Base-by-base conservation (phyloP, 352 stramenopile genomes). In the Globisporangium cederbergense region DNA sequence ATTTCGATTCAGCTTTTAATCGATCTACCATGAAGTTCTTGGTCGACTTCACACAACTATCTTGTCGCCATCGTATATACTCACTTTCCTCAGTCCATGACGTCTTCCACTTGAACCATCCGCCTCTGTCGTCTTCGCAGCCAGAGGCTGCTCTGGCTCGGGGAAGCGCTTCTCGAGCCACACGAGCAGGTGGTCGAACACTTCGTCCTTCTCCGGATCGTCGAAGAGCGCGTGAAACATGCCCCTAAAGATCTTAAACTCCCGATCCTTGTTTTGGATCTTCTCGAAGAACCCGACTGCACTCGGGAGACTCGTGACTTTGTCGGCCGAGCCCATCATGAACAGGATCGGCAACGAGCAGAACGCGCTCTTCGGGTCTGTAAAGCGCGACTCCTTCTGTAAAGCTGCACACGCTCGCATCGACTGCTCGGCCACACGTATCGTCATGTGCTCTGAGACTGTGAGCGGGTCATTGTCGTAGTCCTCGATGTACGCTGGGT, bases 171-270 rank as follows among this genome's bases (percentile, higher is more conserved):
- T 28, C 25, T 28, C 54, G 11, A 91, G 72, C 82, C 83, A 91
- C 32, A 65, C 50, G 36, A 53, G 63, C 10, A 85, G 42, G 11
- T 64, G 61, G 0, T 71, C 54, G 28, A 86, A 57, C 28, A 88
- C 78, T 4, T 72, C 53, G 18, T 84, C 71, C 9, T 74, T 72
- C 62, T 89, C 77, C 4, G 73, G 76, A 58, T 91, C 82, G 36
- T 89, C 75, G 62, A 79, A 89, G 10, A 89, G 67, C 25, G 72
- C 71, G 28, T 91, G 80, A 52, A 72, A 89, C 13, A 79, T 61
- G 3, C 77, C 80, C 1, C 73, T 64, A 34, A 91, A 79, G 7
- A 79, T 42, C 63, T 74, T 77, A 49, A 89, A 73, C 38, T 78
- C 64, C 60, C 89, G 89, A 71, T 89, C 79, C 6, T 49, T 57